Percentiles rank a stretch among this genome's conserved stretches.
Conservation (phyloP, 2,329 filamentous ascomycete genomes). For the Talaromyces sp. region DNA sequence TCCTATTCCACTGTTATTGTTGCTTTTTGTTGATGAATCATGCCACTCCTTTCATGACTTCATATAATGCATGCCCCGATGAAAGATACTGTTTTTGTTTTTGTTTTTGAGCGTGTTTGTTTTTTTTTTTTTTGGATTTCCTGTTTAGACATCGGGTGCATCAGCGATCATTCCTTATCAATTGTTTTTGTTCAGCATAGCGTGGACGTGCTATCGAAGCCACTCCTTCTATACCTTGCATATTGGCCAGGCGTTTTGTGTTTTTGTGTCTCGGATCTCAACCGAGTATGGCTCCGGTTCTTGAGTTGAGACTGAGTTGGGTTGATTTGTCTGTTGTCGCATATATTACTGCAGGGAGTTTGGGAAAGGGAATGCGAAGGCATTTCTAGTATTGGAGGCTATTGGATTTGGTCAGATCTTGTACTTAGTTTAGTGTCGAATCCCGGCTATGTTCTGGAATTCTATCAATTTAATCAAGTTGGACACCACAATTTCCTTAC, state of each 20-base stretch:
- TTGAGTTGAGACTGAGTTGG: conserved; percentile 40
- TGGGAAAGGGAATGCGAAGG: conserved; percentile 10
- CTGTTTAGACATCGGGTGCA: conserved; percentile 23
- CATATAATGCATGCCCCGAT: conserved; percentile 23
- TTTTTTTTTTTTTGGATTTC: too few relatives aligned
- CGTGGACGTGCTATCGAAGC: conserved; percentile 24
- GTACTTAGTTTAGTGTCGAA: conserved; percentile 14
- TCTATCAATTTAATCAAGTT: neutral
- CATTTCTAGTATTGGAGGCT: neutral
- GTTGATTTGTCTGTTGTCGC: neutral
- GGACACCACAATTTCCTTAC: neutral
- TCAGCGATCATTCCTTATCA: conserved; percentile 22
- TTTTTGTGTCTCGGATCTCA: neutral
- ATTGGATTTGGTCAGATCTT: neutral
- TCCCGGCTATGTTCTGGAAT: conserved; percentile 1
- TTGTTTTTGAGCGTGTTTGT: conserved; percentile 20
- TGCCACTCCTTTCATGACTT: conserved; percentile 24
- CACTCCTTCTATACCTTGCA: conserved; percentile 23
- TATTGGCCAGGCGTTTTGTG: conserved; percentile 19
- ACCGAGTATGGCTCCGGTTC: neutral
- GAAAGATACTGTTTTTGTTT: conserved; percentile 11
- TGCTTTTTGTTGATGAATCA: conserved; percentile 25
- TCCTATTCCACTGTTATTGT: conserved; percentile 17
- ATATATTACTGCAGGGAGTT: conserved; percentile 15
- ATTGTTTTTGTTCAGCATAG: conserved; percentile 19